Percentiles rank a stretch among this genome's conserved stretches.
Evolutionary conservation across 768 basidiomycete genomes (phyloP).

Genomic region (Cyclocybe aegerita): DNA sequence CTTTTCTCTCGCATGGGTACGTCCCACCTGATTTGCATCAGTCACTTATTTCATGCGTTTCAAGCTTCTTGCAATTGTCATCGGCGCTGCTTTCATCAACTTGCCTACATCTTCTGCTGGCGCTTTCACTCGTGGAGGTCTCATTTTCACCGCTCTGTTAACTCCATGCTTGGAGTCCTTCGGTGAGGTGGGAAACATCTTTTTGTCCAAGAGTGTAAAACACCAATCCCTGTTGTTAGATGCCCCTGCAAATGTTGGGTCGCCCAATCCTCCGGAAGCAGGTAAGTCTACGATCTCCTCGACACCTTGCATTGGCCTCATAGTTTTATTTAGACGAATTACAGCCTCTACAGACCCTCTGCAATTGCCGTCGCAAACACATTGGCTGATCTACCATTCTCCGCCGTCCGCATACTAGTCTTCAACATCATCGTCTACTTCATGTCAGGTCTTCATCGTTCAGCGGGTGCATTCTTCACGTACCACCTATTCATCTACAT

Average conservation of each 20-base stretch:
- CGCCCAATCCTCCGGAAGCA: constrained; percentile 75
- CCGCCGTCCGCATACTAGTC: constrained; percentile 53
- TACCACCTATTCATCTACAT: constrained; percentile 67
- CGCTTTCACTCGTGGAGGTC: constrained; percentile 82
- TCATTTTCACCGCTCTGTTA: constrained; percentile 72
- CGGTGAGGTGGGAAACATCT: constrained; percentile 42
- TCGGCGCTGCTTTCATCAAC: constrained; percentile 75
- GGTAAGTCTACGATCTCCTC: constrained; percentile 19
- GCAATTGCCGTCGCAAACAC: constrained; percentile 67
- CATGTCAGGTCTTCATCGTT: constrained; percentile 51
- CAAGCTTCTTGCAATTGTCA: constrained; percentile 57
- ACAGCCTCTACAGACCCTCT: constrained; percentile 66
- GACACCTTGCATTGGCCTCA: not conserved
- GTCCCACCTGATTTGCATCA: constrained; percentile 15
- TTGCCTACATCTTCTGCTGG: constrained; percentile 73
- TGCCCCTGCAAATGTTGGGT: constrained; percentile 78
- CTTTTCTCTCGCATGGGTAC: constrained; percentile 57
- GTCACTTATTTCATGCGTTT: not conserved
- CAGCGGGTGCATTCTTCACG: constrained; percentile 47
- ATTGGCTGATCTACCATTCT: constrained; percentile 69
- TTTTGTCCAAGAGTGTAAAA: not conserved
- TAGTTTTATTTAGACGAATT: constrained; percentile 39
- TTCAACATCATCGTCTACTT: constrained; percentile 72
- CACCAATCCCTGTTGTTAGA: constrained; percentile 42
- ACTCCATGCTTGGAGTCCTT: constrained; percentile 73